Base-by-base conservation (phyloP, 164 flowering plant genomes). In the Pachysandra terminalis region DNA sequence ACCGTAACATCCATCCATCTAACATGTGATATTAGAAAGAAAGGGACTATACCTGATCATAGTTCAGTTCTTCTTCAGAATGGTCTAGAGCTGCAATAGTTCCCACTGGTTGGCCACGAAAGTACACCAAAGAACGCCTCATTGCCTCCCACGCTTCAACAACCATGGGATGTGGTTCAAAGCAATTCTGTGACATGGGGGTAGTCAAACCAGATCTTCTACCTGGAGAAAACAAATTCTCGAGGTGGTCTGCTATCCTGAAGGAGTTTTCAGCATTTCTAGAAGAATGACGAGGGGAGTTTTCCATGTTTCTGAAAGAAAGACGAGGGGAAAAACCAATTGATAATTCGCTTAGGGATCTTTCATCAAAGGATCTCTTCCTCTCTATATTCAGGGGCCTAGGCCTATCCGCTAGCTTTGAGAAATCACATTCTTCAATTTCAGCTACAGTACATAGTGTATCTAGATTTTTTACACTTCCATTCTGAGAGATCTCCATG, bases 41-140 rank as follows among this genome's bases (percentile, higher is more conserved):
- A 32, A 68, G 54, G 26, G 9, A 48, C 25, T 66, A 51, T 37
- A 88, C 98, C 92, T 90, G 97, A 81, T 93, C 91, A 78, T 93
- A 93, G 75, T 93, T 93, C 60, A 88, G 90, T 10, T 84, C 73
- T 74, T 88, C 96, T 19, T 78, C 92, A 16, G 93, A 75, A 64
- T 74, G 78, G 63, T 90, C 95, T 48, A 83, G 63, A 5, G 98
- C 98, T 28, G 98, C 97, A 70, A 93, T 87, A 0, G 98, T 93
- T 69, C 97, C 97, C 37, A 90, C 92, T 9, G 90, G 89, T 63
- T 84, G 86, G 15, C 90, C 90, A 25, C 96, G 90, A 63, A 91
- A 91, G 73, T 77, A 71, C 0, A 94, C 96, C 81, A 86, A 59
- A 0, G 97, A 81, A 3, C 87, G 78, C 54, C 90, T 81, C 71